A percentile compares a stretch with the other conserved stretches of the same genome.
These are phyloP conservation scores for Baorangia bicolor DNA, from an alignment of 768 basidiomycete species.

Conservation along the genomic window DNA sequence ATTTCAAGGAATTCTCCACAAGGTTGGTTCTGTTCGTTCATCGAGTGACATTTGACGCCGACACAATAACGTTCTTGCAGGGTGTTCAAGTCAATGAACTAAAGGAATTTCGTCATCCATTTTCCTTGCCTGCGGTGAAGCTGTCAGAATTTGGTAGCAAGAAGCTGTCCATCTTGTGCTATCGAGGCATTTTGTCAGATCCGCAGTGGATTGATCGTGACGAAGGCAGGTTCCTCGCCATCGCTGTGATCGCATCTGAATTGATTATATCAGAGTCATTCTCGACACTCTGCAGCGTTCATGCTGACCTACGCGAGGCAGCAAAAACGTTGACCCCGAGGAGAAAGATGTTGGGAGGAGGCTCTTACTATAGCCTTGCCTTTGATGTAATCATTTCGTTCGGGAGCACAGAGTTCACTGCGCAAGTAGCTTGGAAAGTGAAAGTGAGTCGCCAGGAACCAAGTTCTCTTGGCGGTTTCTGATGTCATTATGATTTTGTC, in stretches of 20 bases:
- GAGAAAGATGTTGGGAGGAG: background rate
- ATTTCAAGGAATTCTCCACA: constrained; percentile 7
- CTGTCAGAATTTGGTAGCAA: constrained; percentile 1
- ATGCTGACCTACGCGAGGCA: constrained; percentile 6
- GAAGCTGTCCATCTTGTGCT: constrained; percentile 3
- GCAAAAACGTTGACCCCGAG: background rate
- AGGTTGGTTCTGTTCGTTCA: background rate
- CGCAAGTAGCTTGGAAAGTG: constrained; percentile 13
- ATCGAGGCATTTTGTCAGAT: constrained; percentile 8
- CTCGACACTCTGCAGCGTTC: constrained; percentile 11
- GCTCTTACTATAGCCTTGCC: constrained; percentile 4
- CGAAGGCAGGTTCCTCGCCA: background rate
- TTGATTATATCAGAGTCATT: constrained; percentile 2
- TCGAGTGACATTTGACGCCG: background rate
- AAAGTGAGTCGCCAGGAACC: background rate
- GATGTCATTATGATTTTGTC: background rate
- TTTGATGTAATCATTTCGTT: constrained; percentile 16
- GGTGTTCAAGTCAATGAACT: constrained; percentile 8
- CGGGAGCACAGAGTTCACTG: constrained; percentile 27
- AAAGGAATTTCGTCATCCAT: constrained; percentile 17
- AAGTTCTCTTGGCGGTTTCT: background rate
- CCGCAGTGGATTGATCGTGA: constrained; percentile 12
- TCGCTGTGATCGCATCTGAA: background rate
- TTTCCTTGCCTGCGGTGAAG: background rate
- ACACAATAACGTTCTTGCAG: background rate